phyloP scores from a whole-genome alignment of 176 grass and related monocot genomes.

The Guadua angustifolia region DNA sequence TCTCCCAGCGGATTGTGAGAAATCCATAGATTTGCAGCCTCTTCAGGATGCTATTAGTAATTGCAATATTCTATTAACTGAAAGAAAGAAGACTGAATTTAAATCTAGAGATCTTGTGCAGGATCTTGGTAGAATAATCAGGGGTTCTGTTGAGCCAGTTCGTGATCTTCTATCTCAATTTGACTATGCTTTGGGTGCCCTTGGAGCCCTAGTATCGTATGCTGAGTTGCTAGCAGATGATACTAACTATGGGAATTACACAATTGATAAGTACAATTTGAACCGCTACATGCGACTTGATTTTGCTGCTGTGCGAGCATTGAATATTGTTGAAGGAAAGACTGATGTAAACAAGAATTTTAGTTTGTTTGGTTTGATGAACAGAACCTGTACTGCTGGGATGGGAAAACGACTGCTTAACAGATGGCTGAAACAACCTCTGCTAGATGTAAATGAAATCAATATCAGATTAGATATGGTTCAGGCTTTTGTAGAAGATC shows the following conservation, averaged over 20 bases:
- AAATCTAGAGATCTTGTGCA: conserved; percentile 87
- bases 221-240: conserved; percentile 88
- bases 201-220: conserved; percentile 83
- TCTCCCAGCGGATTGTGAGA: conserved; percentile 74
- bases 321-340: conserved; percentile 89
- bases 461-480: conserved; percentile 88
- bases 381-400: conserved; percentile 94
- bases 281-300: conserved; percentile 88
- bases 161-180: conserved; percentile 85
- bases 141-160: conserved; percentile 87
- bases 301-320: conserved; percentile 84
- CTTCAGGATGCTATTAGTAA: conserved; percentile 71
- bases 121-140: conserved; percentile 90
- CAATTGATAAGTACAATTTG: conserved; percentile 88
- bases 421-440: conserved; percentile 92
- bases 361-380: conserved; percentile 97
- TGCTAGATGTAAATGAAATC: conserved; percentile 84
- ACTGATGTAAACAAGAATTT: conserved; percentile 98
- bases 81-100: conserved; percentile 88
- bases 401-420: conserved; percentile 95
- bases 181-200: conserved; percentile 75
- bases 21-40: conserved; percentile 73
- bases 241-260: conserved; percentile 79
- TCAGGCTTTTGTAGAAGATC: conserved; percentile 87
- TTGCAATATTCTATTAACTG: conserved; percentile 78